These are phyloP conservation scores for Leersia perrieri DNA, from an alignment of 176 grass and related monocot species.

Conservation along the genomic window DNA sequence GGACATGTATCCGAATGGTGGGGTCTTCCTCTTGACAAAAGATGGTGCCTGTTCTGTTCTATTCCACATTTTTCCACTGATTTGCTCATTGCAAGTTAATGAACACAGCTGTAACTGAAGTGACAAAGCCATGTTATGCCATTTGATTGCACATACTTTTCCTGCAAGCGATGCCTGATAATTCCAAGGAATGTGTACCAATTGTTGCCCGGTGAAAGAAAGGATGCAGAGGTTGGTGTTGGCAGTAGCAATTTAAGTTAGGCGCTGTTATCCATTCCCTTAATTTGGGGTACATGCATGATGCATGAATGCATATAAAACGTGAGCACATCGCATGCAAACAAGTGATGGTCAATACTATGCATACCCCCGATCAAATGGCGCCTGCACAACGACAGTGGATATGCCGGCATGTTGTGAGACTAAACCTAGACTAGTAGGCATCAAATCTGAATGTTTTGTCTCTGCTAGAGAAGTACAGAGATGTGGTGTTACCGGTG, in stretches of 20 bases:
- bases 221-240: not conserved
- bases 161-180: not conserved
- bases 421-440: not conserved
- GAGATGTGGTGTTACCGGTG: not conserved
- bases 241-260: not conserved
- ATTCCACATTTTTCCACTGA: not conserved
- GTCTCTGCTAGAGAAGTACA: not conserved
- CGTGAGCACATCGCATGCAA: not conserved
- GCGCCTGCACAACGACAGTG: not conserved
- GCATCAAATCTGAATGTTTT: not conserved
- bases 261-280: no score
- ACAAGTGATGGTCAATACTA: not conserved
- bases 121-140: not conserved
- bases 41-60: not conserved
- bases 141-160: not conserved
- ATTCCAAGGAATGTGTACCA: no score
- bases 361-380: not conserved
- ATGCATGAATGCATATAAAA: no score
- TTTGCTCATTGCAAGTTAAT: not conserved
- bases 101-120: not conserved
- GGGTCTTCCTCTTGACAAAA: not conserved
- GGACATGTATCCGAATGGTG: not conserved
- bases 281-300: no score
- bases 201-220: no score
- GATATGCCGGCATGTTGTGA: not conserved